These are phyloP conservation scores for Solanum tarapatanum DNA, from an alignment of 257 asterid species.

Conservation along the genomic window DNA sequence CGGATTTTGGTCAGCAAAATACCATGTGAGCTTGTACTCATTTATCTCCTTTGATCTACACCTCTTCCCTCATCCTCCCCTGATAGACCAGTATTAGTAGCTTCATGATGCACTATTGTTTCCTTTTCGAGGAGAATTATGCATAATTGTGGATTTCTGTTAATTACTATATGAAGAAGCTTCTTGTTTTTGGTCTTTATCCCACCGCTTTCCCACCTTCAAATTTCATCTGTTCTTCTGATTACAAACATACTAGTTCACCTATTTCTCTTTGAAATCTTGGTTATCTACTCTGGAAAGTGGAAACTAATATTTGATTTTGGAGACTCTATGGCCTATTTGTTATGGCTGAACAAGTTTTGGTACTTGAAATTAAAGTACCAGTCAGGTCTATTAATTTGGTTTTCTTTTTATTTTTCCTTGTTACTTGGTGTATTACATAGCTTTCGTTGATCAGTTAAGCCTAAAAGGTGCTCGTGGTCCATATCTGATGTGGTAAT, in stretches of 20 bases:
- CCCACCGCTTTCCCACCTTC: neutral
- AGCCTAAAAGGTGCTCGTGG: neutral
- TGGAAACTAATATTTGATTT: neutral
- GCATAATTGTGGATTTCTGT: neutral
- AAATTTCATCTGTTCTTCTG: neutral
- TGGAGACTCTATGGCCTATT: neutral
- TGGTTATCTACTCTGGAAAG: neutral
- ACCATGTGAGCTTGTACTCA: conserved; percentile 42
- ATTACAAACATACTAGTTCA: neutral
- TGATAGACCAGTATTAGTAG: neutral
- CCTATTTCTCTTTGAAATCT: neutral
- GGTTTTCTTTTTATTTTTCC: neutral
- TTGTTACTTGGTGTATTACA: neutral
- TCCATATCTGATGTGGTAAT: neutral
- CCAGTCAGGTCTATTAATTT: neutral
- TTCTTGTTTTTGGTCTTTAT: neutral
- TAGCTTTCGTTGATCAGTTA: neutral
- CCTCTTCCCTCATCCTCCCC: neutral
- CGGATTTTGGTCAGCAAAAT: conserved; percentile 52
- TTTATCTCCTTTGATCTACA: neutral
- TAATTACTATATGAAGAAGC: neutral
- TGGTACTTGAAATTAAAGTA: neutral
- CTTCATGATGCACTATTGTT: neutral
- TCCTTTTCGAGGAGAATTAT: neutral
- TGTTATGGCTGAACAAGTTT: neutral